These are phyloP conservation scores for Paramecium pentaurelia DNA, from an alignment of 73 alveolate genomes.

Conservation along the genomic window DNA sequence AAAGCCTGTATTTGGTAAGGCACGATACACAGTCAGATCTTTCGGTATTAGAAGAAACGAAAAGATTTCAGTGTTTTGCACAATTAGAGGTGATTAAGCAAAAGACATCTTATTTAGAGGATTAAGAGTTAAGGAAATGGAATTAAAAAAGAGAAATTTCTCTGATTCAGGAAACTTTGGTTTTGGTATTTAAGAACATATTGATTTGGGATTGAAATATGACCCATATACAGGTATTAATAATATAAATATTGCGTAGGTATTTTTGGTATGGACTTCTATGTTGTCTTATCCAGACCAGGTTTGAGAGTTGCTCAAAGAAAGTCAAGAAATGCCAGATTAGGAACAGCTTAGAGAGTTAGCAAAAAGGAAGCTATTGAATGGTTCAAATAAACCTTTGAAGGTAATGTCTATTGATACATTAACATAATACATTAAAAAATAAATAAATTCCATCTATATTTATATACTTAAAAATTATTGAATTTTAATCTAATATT, in stretches of 20 bases:
- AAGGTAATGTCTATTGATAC: constrained; percentile 66
- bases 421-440: constrained; percentile 46
- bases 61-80: constrained; percentile 73
- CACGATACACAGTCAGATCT: constrained; percentile 79
- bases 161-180: constrained; percentile 79
- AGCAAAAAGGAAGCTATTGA: constrained; percentile 62
- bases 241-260: constrained; percentile 38
- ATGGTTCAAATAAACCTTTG: constrained; percentile 65
- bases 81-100: constrained; percentile 81
- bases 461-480: neutral
- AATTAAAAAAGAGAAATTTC: constrained; percentile 69
- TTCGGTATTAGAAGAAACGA: constrained; percentile 80
- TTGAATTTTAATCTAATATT: neutral
- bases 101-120: constrained; percentile 75
- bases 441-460: neutral
- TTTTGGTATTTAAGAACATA: constrained; percentile 80
- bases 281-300: constrained; percentile 72
- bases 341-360: constrained; percentile 63
- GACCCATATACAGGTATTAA: constrained; percentile 71
- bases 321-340: constrained; percentile 55
- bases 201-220: constrained; percentile 80
- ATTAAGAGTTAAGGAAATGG: constrained; percentile 79
- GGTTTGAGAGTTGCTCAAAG: constrained; percentile 73
- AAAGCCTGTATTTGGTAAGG: constrained; percentile 78
- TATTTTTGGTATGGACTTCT: constrained; percentile 83